Evolutionary conservation across 208 protist species (phyloP).

Genomic region (Spongospora subterranea): DNA sequence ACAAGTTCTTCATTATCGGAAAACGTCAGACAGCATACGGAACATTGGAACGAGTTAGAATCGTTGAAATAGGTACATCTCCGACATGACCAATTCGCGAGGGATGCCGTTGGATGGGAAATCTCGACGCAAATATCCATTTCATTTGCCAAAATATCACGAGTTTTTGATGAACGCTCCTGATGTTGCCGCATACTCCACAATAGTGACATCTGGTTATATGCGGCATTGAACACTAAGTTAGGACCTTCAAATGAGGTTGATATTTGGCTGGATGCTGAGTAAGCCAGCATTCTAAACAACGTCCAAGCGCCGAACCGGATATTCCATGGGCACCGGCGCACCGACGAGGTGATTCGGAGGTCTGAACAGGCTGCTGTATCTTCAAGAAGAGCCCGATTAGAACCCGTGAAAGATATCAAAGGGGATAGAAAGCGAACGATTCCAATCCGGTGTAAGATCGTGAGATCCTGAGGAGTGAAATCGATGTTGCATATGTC

Average conservation of each 20-base stretch:
- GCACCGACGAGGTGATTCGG: background rate
- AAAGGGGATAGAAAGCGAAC: background rate
- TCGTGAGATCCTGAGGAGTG: background rate
- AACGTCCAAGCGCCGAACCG: constrained; percentile 13
- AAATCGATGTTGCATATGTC: constrained; percentile 54
- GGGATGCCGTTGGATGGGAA: background rate
- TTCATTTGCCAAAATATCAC: background rate
- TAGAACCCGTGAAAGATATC: background rate
- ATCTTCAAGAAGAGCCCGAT: background rate
- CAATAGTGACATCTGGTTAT: constrained; percentile 2
- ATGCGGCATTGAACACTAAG: background rate
- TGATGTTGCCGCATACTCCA: constrained; percentile 41
- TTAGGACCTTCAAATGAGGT: background rate
- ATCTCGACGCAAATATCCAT: background rate
- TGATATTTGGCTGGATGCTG: background rate
- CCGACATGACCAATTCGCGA: background rate
- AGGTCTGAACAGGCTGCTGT: background rate
- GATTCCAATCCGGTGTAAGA: constrained; percentile 17
- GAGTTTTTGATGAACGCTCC: background rate
- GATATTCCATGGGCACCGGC: constrained; percentile 40
- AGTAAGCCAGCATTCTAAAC: constrained; percentile 30
- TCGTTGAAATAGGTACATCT: constrained; percentile 39
- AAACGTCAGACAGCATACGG: background rate
- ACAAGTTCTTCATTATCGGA: constrained; percentile 28
- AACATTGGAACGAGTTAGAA: background rate